Percentiles rank a stretch among this genome's conserved stretches.
phyloP scores from a whole-genome alignment of 805 yeast species.

The Zygotorulaspora danielsina region DNA sequence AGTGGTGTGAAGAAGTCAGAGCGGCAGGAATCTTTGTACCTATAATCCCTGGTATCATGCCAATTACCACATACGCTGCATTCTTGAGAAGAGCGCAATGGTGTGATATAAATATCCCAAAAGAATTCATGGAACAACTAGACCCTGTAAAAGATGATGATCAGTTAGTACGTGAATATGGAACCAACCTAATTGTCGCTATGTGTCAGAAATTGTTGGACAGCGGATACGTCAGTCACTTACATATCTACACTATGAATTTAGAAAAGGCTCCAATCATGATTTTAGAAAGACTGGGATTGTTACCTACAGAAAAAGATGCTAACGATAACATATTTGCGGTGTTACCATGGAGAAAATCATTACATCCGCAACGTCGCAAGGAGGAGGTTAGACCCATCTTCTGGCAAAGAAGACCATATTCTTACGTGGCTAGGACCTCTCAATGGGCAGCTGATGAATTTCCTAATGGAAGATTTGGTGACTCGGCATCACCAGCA shows the following conservation, averaged over 20 bases:
- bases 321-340: constrained; percentile 31
- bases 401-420: constrained; percentile 92
- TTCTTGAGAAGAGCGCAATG: constrained; percentile 91
- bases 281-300: constrained; percentile 71
- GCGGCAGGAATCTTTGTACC: constrained; percentile 75
- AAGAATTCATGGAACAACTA: constrained; percentile 59
- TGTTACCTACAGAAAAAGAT: constrained; percentile 42
- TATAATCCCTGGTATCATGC: constrained; percentile 97
- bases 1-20: constrained; percentile 73
- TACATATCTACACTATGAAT: constrained; percentile 97
- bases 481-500: constrained; percentile 96
- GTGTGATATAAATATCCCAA: constrained; percentile 83
- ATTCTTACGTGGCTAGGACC: constrained; percentile 83
- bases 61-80: constrained; percentile 90
- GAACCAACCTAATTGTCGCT: constrained; percentile 74
- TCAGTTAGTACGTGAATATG: constrained; percentile 76
- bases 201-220: constrained; percentile 74
- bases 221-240: constrained; percentile 71
- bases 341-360: constrained; percentile 82
- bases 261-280: constrained; percentile 85
- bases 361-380: constrained; percentile 72
- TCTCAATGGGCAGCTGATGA: constrained; percentile 83
- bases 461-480: constrained; percentile 98
- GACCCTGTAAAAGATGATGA: constrained; percentile 90
- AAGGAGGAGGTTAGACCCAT: constrained; percentile 88